Evolutionary conservation across 345 rosid species (phyloP), one percentile per base, ranked within the genome.

Genomic region (Rhodamnia rubescens): DNA sequence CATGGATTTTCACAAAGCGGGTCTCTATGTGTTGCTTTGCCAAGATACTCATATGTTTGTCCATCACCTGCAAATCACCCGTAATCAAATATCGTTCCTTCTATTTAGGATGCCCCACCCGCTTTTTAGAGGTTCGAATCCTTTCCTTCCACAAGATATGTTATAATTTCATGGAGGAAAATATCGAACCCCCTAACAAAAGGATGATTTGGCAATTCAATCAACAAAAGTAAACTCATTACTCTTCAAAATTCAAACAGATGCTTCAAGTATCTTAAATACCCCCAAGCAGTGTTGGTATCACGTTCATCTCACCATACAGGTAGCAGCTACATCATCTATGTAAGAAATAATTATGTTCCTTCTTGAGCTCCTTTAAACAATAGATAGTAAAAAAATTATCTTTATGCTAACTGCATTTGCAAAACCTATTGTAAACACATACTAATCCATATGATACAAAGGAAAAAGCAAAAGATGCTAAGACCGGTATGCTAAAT

Each of bases 1-100:
- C 99, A n/a, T 96, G 93, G 15, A 96, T 93, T 89, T 95, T 96
- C 83, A 95, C 94, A 87, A 98, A 98, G 42, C 98, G 98, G 6
- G 99, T 98, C 94, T 98, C 99, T 75, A 95, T 88, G 83, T 98
- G 99, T 85, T 93, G 96, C 93, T 95, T 94, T 42, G 99, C 97
- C 90, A 98, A 88, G 89, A 91, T 91, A 78, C 92, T 87, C 95
- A 96, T 56, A 84, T 96, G 99, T 74, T 98, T 96, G 92, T 98
- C 99, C 96, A 98, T 90, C 90, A 98, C 99, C 99, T 98, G 90
- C 88, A 89, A 40, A 87, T 86, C 20, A 88, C 49, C 85, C 12
- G 52, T 51, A 42, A 82, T 26, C 59, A 81, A 80, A 40, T 58
- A 87, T 14, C 47, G 1, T 52, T 75, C 57, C 52, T 14, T 54